Evolutionary conservation across 2,329 filamentous ascomycete species (phyloP), one percentile per base, ranked within the genome.

Genomic region (Boeremia exigua): DNA sequence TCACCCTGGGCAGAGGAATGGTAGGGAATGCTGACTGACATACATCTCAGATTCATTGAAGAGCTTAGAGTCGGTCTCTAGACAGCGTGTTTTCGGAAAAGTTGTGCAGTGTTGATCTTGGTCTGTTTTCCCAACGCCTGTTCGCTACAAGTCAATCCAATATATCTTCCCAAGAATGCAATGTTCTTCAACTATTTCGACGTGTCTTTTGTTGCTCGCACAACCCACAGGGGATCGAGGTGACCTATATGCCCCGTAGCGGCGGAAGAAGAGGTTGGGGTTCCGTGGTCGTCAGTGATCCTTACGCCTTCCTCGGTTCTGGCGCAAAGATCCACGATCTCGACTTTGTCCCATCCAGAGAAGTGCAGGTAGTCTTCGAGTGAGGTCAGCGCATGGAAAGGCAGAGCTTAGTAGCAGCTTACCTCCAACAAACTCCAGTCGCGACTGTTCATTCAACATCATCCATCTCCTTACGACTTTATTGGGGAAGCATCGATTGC

Each of bases 401-500:
- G 14, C 8, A 23, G 5, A 3, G n/a, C n/a, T n/a, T n/a, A n/a
- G n/a, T 39, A 3, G 15, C 19, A 7, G 29, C 62, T 52, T 29
- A 66, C 66, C 80, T 8, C 80, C 81, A 12, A 84, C 79, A 76
- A 83, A 81, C 53, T 72, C 60, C 59, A 83, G 62, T 44, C 80
- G 73, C 60, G 81, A 76, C 43, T 75, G 73, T 58, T 82, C 80
- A 46, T 68, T 61, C 27, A 81, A 67, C 48, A 71, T 65, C 63
- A 82, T 66, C 82, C 82, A 84, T 15, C 77, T 69, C 23, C 69
- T 72, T 6, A 84, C 76, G 2, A 78, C 81, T 60, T 85, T 84
- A 1, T 79, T 82, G 0, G 81, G 80, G 59, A 84, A 84, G 62
- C 80, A 84, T 3, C 82, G 76, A 65, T 84, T 82, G 27, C 77